A percentile compares a stretch with the other conserved stretches of the same genome.
Evolutionary conservation across 2,329 filamentous ascomycete species (phyloP).

Genomic region (Epicoccum sorghinum): DNA sequence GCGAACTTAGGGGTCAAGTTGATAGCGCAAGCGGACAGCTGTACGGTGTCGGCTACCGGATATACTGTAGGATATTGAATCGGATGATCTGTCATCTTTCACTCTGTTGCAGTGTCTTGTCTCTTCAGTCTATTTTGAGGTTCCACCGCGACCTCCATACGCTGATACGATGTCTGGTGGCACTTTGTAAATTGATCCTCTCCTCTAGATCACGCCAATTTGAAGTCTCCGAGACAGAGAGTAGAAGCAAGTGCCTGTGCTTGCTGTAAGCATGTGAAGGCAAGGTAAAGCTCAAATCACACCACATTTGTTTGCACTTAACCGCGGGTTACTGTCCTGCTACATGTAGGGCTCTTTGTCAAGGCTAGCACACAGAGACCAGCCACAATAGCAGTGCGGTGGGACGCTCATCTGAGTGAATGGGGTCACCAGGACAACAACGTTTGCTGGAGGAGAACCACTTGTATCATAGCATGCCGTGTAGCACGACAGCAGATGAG

Average conservation of each 20-base stretch:
- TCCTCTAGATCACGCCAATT: too few species aligned
- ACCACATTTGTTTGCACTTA: not conserved
- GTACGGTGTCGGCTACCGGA: conserved; percentile 13
- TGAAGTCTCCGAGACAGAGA: too few species aligned
- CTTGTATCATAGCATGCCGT: not conserved
- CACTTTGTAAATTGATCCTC: too few species aligned
- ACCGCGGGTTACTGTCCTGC: not conserved
- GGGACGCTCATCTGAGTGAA: too few species aligned
- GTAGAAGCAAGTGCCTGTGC: too few species aligned
- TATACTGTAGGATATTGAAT: conserved; percentile 34
- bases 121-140: too few species aligned
- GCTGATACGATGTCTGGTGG: too few species aligned
- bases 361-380: not conserved
- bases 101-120: not conserved
- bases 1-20: conserved; percentile 17
- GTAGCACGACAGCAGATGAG: conserved; percentile 15
- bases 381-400: not conserved
- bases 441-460: not conserved
- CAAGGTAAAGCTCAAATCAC: not conserved
- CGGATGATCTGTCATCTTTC: conserved; percentile 3
- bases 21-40: conserved; percentile 8
- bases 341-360: not conserved
- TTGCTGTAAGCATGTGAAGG: too few species aligned
- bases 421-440: not conserved
- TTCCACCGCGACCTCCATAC: too few species aligned